A percentile compares a stretch with the other conserved stretches of the same genome.
phyloP scores from a whole-genome alignment of 2,329 filamentous ascomycete genomes.

The Beauveria brongniartii region DNA sequence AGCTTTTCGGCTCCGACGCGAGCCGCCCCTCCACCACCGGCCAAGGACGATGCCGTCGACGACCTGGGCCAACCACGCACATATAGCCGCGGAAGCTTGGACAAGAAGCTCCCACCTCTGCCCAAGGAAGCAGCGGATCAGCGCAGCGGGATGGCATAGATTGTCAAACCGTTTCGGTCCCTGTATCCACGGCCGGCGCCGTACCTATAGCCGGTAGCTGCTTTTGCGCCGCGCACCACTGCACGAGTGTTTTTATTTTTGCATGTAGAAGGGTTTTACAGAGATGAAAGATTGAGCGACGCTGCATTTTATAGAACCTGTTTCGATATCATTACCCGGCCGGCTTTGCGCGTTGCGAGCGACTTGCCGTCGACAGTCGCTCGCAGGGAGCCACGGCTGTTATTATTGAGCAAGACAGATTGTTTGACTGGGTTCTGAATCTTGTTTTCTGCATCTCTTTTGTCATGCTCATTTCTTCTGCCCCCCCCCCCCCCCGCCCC shows the following conservation, averaged over 20 bases:
- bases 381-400: not conserved
- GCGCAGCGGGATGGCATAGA: conserved; percentile 4
- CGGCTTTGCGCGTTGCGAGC: not conserved
- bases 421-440: not conserved
- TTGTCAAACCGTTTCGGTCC: conserved; percentile 1
- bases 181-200: not conserved
- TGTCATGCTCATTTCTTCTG: conserved; percentile 9
- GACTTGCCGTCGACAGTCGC: not conserved
- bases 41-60: conserved; percentile 13
- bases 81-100: conserved; percentile 16
- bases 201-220: not conserved
- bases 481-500: not conserved
- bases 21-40: conserved; percentile 28
- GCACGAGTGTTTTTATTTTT: not conserved
- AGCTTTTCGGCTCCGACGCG: conserved; percentile 35
- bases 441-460: conserved; percentile 13
- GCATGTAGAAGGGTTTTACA: not conserved
- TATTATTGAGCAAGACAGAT: conserved; percentile 10
- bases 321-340: conserved; percentile 1
- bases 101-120: conserved; percentile 32
- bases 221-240: not conserved
- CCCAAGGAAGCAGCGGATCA: conserved; percentile 1
- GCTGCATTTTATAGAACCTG: not conserved
- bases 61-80: not conserved
- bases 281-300: not conserved